These are phyloP conservation scores for Lipomyces japonicus DNA, from an alignment of 805 yeast genomes.

Conservation along the genomic window DNA sequence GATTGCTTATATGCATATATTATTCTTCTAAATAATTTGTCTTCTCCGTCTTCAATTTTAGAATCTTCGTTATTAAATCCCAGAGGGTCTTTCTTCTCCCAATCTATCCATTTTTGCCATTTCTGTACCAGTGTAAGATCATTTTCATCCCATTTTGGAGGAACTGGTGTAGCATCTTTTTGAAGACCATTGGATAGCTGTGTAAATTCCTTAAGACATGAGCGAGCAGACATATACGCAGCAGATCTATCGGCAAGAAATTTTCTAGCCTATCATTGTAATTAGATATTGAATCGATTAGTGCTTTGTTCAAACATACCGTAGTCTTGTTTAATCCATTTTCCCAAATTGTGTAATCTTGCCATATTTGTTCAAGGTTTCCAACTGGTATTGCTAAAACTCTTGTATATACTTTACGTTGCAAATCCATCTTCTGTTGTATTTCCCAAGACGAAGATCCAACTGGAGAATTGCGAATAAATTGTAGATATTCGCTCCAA, in stretches of 20 bases:
- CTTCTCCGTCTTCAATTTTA: constrained; percentile 29
- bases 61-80: constrained; percentile 46
- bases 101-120: constrained; percentile 74
- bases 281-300: not conserved
- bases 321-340: constrained; percentile 67
- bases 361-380: constrained; percentile 76
- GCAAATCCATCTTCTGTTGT: constrained; percentile 71
- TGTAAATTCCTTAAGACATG: constrained; percentile 67
- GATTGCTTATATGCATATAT: constrained; percentile 72
- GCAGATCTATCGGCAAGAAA: constrained; percentile 77
- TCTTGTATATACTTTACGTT: constrained; percentile 67
- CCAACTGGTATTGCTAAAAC: constrained; percentile 72
- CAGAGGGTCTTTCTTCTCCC: constrained; percentile 73
- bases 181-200: constrained; percentile 52
- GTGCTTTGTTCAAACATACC: constrained; percentile 4
- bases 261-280: constrained; percentile 55
- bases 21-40: constrained; percentile 52
- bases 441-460: constrained; percentile 65
- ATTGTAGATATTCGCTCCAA: constrained; percentile 81
- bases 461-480: constrained; percentile 67
- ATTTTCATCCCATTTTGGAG: constrained; percentile 30
- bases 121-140: constrained; percentile 44
- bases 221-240: constrained; percentile 81
- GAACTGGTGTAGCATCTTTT: constrained; percentile 30
- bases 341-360: constrained; percentile 77